Percentiles rank a stretch among this genome's conserved stretches.
Conservation (phyloP, 192 early-diverging fungal genomes). For the Entomortierella parvispora region DNA sequence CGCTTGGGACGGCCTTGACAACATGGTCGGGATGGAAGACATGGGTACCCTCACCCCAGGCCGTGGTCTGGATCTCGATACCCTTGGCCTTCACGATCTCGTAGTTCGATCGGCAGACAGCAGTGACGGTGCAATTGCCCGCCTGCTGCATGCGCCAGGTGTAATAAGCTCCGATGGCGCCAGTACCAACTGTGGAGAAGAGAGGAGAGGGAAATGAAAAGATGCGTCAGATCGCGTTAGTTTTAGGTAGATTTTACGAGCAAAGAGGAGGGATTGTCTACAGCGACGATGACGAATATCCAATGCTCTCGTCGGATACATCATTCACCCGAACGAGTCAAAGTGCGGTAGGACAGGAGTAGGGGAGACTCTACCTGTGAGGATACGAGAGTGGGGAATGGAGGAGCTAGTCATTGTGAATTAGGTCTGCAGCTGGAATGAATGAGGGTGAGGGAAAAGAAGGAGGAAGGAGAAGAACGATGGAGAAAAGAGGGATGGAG, state of each 20-base stretch:
- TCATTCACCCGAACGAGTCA: too few relatives aligned
- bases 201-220: neutral
- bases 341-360: too few relatives aligned
- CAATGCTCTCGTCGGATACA: too few relatives aligned
- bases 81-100: slow-evolving; percentile 61
- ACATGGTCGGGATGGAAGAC: slow-evolving; percentile 63
- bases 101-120: slow-evolving; percentile 79
- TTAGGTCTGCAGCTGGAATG: neutral
- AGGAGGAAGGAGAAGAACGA: neutral
- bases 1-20: slow-evolving; percentile 56
- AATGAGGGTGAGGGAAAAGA: neutral
- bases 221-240: neutral
- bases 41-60: slow-evolving; percentile 62
- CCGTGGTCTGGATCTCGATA: slow-evolving; percentile 63
- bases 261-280: neutral
- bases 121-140: slow-evolving; percentile 57
- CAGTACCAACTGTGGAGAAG: slow-evolving; percentile 66
- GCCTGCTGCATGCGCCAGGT: slow-evolving; percentile 70
- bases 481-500: neutral
- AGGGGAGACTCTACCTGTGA: slow-evolving; percentile 23
- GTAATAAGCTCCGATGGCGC: slow-evolving; percentile 74
- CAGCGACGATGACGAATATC: too few relatives aligned
- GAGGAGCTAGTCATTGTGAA: neutral
- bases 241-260: neutral
- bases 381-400: slow-evolving; percentile 34